Evolutionary conservation across 192 early-diverging fungal genomes (phyloP).

Genomic region (Coemansia interrupta): DNA sequence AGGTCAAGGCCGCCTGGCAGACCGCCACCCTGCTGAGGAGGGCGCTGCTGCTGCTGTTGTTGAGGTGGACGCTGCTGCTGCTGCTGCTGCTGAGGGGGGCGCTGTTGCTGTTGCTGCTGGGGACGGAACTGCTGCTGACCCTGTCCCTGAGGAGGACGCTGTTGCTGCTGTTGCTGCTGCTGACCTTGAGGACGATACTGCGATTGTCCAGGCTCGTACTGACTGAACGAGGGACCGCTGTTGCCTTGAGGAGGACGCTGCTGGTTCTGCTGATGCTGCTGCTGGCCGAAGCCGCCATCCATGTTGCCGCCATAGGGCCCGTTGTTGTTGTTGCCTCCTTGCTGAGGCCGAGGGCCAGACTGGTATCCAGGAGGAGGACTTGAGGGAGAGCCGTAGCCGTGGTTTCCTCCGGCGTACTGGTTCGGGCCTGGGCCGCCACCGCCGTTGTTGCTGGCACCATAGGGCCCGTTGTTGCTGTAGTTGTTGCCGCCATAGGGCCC

Average conservation of each 20-base stretch:
- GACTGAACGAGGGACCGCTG: background rate
- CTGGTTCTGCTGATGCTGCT: conserved; percentile 1
- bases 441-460: background rate
- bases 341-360: conserved; percentile 8
- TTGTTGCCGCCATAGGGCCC: background rate
- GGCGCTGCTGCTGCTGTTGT: conserved; percentile 3
- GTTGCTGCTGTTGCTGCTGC: background rate
- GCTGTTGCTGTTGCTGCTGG: conserved; percentile 7
- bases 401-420: background rate
- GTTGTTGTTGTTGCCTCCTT: background rate
- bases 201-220: conserved; percentile 1
- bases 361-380: conserved; percentile 2
- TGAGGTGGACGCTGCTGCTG: background rate
- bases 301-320: background rate
- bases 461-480: background rate
- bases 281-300: conserved; percentile 2
- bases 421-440: background rate
- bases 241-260: background rate
- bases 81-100: background rate
- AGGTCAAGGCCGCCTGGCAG: conserved; percentile 34
- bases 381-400: background rate
- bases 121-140: background rate
- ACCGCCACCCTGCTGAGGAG: conserved; percentile 15
- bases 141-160: conserved; percentile 2
- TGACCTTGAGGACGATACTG: background rate